Percentiles rank a stretch among this genome's conserved stretches.
Evolutionary conservation across 306 rosid genomes (phyloP).

Genomic region (Corylus americana): DNA sequence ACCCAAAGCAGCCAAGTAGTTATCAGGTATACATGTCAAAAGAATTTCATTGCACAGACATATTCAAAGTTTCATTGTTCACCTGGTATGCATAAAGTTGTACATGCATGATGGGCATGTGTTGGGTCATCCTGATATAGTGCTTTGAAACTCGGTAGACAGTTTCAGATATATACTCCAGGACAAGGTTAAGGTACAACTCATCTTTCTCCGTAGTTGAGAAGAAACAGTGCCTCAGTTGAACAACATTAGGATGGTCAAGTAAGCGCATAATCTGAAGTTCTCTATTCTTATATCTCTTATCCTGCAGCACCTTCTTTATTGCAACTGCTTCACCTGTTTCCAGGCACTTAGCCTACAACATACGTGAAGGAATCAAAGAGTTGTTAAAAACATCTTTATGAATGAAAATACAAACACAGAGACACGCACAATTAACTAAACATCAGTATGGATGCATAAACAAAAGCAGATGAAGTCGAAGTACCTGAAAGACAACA

Average conservation of each 20-base stretch:
- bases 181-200: constrained; percentile 89
- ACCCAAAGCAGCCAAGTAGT: constrained; percentile 4
- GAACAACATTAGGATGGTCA: constrained; percentile 77
- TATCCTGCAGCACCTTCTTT: constrained; percentile 91
- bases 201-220: constrained; percentile 89
- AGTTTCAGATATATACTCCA: constrained; percentile 84
- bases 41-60: constrained; percentile 7
- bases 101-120: constrained; percentile 65
- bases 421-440: background rate
- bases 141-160: constrained; percentile 81
- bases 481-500: constrained; percentile 85
- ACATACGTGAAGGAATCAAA: constrained; percentile 3
- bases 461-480: constrained; percentile 16
- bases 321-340: constrained; percentile 81
- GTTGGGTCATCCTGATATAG: constrained; percentile 57
- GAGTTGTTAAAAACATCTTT: background rate
- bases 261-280: constrained; percentile 83
- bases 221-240: constrained; percentile 81
- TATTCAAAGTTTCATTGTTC: constrained; percentile 19
- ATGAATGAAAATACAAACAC: constrained; percentile 4
- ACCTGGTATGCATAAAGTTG: constrained; percentile 88
- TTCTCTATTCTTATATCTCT: constrained; percentile 92
- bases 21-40: background rate
- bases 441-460: background rate
- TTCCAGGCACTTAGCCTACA: constrained; percentile 90